Evolutionary conservation across 148 eudicot species (phyloP), one percentile per base, ranked within the genome.

Genomic region (Vaccinium corymbosum): DNA sequence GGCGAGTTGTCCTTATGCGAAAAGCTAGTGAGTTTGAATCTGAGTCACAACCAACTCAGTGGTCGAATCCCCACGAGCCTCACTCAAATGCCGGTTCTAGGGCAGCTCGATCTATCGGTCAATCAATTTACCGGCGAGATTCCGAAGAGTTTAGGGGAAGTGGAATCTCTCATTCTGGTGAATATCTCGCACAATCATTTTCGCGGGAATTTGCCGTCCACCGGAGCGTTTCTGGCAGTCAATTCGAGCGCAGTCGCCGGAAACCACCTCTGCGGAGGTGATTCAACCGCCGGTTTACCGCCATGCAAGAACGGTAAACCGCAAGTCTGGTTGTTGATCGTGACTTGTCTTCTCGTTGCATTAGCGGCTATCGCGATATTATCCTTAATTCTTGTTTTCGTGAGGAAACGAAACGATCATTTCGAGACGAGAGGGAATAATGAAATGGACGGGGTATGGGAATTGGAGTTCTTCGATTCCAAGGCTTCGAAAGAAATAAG

Each of bases 181-280:
- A 95, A 95, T 78, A 83, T 95, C 6, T 95, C 98, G 0, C 78
- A 92, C 84, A 95, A 95, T 52, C 93, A 89, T 83, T 87, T 95
- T 19, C 82, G 71, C 35, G 98, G 98, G 10, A 79, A 78, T 50
- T 85, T 95, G 46, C 98, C 98, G 2, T 82, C 94, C 56, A 93
- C 92, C 27, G 94, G 93, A 64, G 95, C 97, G 1, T 95, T 95
- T 83, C 80, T 91, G 0, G 92, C 95, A 0, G 93, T 95, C 53
- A 94, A 90, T 66, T 84, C 88, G 2, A 91, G 89, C 52, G 90
- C 93, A 1, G 92, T 95, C 29, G 82, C 81, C 0, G 98, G 97
- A 1, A 95, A 93, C 76, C 55, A 77, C 48, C 92, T 93, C 6
- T 93, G 95, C 66, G 89, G 92, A 12, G 88, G 93, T 3, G 87